phyloP scores from a whole-genome alignment of 2,329 filamentous ascomycete species.

The Coniochaeta hoffmannii region DNA sequence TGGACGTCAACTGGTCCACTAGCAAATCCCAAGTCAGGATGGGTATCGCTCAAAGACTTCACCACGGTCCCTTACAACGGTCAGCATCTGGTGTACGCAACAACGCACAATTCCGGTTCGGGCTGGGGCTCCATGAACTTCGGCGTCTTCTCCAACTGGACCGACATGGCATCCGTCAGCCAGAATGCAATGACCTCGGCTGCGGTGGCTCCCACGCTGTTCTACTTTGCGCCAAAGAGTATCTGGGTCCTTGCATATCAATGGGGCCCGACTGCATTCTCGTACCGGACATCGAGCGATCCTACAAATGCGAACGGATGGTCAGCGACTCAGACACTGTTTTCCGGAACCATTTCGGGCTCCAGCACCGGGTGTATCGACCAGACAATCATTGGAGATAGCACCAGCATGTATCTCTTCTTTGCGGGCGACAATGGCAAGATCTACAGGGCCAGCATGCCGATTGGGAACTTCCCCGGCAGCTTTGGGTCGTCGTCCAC shows the following conservation, averaged over 20 bases:
- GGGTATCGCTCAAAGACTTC: conserved; percentile 57
- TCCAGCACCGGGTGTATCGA: conserved; percentile 51
- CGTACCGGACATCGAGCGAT: conserved; percentile 51
- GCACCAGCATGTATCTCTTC: conserved; percentile 57
- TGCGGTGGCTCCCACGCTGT: conserved; percentile 53
- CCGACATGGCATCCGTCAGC: conserved; percentile 38
- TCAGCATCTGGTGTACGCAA: conserved; percentile 54
- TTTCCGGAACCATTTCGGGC: conserved; percentile 43
- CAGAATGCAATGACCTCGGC: conserved; percentile 42
- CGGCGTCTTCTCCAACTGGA: conserved; percentile 44
- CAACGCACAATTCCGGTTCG: conserved; percentile 32
- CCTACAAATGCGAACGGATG: conserved; percentile 51
- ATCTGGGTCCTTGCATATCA: conserved; percentile 61
- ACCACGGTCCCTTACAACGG: conserved; percentile 46
- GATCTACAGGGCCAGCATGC: conserved; percentile 58
- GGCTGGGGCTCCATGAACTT: conserved; percentile 54
- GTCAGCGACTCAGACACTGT: conserved; percentile 46
- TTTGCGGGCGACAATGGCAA: conserved; percentile 60
- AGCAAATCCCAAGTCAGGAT: conserved; percentile 43
- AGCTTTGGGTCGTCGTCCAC: conserved; percentile 46
- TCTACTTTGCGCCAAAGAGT: conserved; percentile 54
- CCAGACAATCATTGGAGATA: conserved; percentile 56
- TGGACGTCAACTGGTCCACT: conserved; percentile 47
- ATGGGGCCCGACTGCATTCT: conserved; percentile 53
- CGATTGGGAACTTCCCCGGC: conserved; percentile 53